A percentile compares a stretch with the other conserved stretches of the same genome.
Conservation (phyloP, 768 basidiomycete species). For the Strobilomyces dryophilus region DNA sequence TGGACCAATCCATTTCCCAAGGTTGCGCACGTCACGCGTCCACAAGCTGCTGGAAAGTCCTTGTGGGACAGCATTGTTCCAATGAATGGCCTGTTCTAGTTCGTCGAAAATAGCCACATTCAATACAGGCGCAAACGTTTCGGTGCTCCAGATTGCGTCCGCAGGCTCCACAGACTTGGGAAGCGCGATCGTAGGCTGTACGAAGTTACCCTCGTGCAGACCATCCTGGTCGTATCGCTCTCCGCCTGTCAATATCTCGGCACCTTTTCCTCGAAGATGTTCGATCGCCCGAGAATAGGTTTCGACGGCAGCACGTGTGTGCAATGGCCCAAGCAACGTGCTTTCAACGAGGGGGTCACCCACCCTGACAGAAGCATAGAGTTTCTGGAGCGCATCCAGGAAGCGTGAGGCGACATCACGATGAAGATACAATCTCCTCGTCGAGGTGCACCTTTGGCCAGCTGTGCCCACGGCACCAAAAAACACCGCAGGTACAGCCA, state of each 20-base stretch:
- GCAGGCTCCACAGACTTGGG: slow-evolving; percentile 52
- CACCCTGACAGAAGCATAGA: slow-evolving; percentile 67
- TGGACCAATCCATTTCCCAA: slow-evolving; percentile 92
- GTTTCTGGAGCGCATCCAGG: slow-evolving; percentile 64
- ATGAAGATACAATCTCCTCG: slow-evolving; percentile 87
- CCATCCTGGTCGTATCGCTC: slow-evolving; percentile 46
- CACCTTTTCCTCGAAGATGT: slow-evolving; percentile 58
- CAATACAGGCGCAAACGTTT: slow-evolving; percentile 87
- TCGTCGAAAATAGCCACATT: slow-evolving; percentile 85
- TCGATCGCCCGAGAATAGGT: slow-evolving; percentile 61
- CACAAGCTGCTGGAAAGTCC: slow-evolving; percentile 91
- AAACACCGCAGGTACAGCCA: slow-evolving; percentile 87
- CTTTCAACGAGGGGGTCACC: slow-evolving; percentile 78
- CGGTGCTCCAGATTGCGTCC: slow-evolving; percentile 67
- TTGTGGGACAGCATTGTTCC: slow-evolving; percentile 89
- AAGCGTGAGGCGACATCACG: slow-evolving; percentile 72
- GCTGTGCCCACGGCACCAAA: slow-evolving; percentile 91
- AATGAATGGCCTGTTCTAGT: slow-evolving; percentile 79
- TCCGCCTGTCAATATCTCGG: slow-evolving; percentile 77
- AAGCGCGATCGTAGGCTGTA: slow-evolving; percentile 80
- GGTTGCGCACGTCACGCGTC: slow-evolving; percentile 77
- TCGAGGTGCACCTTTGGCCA: slow-evolving; percentile 82
- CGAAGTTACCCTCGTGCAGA: slow-evolving; percentile 75
- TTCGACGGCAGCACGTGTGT: slow-evolving; percentile 63
- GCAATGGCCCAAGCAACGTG: slow-evolving; percentile 86